Percentiles rank a stretch among this genome's conserved stretches.
Conservation (phyloP, 179 eudicot species). For the Patellifolia procumbens region DNA sequence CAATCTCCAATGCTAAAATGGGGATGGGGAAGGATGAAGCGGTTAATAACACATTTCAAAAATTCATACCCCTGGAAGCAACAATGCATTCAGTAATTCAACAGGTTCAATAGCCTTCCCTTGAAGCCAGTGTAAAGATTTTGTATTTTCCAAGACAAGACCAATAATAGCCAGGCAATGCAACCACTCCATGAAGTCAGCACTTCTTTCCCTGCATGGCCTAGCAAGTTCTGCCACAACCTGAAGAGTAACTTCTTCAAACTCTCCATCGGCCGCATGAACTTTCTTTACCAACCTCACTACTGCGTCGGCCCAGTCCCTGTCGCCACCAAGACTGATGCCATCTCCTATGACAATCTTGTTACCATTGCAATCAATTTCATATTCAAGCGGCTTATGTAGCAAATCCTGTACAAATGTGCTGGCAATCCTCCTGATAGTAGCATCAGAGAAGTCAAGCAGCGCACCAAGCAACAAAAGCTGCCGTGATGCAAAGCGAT, state of each 20-base stretch:
- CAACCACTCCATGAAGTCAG: constrained; percentile 88
- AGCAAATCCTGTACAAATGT: constrained; percentile 65
- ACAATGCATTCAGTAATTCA: constrained; percentile 71
- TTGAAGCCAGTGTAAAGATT: constrained; percentile 60
- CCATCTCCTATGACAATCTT: constrained; percentile 91
- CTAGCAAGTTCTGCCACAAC: constrained; percentile 78
- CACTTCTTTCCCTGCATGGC: constrained; percentile 96
- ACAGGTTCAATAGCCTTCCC: constrained; percentile 80
- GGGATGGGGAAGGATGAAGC: no score
- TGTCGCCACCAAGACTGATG: constrained; percentile 84
- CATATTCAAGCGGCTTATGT: constrained; percentile 62
- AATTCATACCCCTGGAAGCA: constrained; percentile 87
- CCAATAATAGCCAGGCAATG: constrained; percentile 89
- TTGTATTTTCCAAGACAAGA: constrained; percentile 71
- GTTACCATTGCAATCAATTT: constrained; percentile 56
- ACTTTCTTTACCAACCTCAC: constrained; percentile 69
- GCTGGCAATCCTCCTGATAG: constrained; percentile 80
- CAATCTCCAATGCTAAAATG: no score
- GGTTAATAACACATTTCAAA: no score
- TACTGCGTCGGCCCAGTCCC: constrained; percentile 85
- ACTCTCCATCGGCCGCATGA: constrained; percentile 84
- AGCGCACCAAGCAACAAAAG: constrained; percentile 83
- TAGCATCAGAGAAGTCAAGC: constrained; percentile 89
- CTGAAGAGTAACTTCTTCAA: constrained; percentile 75
- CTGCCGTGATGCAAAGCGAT: constrained; percentile 80